phyloP scores from a whole-genome alignment of 2,329 filamentous ascomycete genomes.

The Cadophora sp. region DNA sequence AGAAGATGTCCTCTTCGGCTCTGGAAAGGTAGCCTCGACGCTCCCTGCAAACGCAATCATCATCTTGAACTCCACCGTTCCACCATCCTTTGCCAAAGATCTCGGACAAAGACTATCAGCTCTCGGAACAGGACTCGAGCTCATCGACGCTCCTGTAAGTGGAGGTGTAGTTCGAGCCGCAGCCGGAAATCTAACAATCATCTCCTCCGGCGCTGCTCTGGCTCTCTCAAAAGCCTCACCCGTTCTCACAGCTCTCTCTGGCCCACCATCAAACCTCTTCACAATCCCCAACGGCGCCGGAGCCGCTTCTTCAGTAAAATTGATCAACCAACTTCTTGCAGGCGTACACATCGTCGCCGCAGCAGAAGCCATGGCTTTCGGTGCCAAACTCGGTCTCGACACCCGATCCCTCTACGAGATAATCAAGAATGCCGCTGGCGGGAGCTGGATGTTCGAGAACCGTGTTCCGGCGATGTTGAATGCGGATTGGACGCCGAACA shows the following conservation, averaged over 20 bases:
- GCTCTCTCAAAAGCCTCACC: conserved; percentile 63
- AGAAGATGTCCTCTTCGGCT: conserved; percentile 68
- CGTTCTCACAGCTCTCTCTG: conserved; percentile 67
- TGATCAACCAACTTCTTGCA: conserved; percentile 66
- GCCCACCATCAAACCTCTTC: conserved; percentile 59
- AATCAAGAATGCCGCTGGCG: conserved; percentile 49
- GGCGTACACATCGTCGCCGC: conserved; percentile 62
- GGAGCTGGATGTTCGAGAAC: conserved; percentile 50
- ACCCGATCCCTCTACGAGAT: conserved; percentile 55
- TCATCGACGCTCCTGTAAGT: conserved; percentile 75
- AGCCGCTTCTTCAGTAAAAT: conserved; percentile 65
- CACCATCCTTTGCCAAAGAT: conserved; percentile 68
- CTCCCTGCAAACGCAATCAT: conserved; percentile 62
- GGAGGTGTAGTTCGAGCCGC: conserved; percentile 72
- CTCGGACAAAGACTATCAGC: conserved; percentile 62
- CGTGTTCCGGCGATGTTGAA: conserved; percentile 48
- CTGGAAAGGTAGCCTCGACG: conserved; percentile 56
- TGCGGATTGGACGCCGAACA: conserved; percentile 46
- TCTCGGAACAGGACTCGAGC: conserved; percentile 65
- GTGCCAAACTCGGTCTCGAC: conserved; percentile 58
- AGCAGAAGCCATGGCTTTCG: conserved; percentile 63
- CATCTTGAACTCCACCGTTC: conserved; percentile 73
- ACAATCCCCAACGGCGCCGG: conserved; percentile 64
- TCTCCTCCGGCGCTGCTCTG: conserved; percentile 66
- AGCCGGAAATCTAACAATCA: conserved; percentile 75